phyloP scores from a whole-genome alignment of 129 eudicot species.

The Arctium minus region DNA sequence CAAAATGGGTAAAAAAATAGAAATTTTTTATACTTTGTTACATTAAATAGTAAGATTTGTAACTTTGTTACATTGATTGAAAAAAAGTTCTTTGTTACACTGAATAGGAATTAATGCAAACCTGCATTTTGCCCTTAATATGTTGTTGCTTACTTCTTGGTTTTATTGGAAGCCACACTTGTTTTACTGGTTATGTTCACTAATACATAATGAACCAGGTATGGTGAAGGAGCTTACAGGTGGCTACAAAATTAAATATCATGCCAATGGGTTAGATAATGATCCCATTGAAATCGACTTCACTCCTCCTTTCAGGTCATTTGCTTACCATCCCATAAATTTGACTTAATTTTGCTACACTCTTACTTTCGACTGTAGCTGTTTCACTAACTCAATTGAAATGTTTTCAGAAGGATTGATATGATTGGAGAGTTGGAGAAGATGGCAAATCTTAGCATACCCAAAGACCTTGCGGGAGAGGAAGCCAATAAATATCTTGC shows the following conservation, averaged over 20 bases:
- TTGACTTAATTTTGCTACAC: neutral
- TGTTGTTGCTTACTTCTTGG: neutral
- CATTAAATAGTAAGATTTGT: neutral
- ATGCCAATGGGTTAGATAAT: constrained; percentile 77
- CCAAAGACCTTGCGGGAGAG: constrained; percentile 74
- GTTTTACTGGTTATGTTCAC: neutral
- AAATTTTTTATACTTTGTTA: neutral
- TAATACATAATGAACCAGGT: constrained; percentile 35
- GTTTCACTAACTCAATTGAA: neutral
- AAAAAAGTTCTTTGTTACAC: neutral
- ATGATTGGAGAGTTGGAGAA: constrained; percentile 90
- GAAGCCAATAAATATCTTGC: constrained; percentile 79
- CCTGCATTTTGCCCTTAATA: neutral
- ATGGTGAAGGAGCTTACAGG: constrained; percentile 96
- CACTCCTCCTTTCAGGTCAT: constrained; percentile 93
- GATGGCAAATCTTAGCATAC: constrained; percentile 80
- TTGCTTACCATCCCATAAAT: neutral
- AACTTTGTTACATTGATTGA: neutral
- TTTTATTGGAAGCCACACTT: neutral
- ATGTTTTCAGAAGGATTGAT: constrained; percentile 70
- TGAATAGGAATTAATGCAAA: neutral
- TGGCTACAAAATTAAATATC: constrained; percentile 74
- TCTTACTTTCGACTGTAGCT: neutral
- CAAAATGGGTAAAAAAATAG: neutral
- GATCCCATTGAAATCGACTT: constrained; percentile 88